phyloP scores from a whole-genome alignment of 1,139 yeast genomes.

The Yamadazyma diospyri region DNA sequence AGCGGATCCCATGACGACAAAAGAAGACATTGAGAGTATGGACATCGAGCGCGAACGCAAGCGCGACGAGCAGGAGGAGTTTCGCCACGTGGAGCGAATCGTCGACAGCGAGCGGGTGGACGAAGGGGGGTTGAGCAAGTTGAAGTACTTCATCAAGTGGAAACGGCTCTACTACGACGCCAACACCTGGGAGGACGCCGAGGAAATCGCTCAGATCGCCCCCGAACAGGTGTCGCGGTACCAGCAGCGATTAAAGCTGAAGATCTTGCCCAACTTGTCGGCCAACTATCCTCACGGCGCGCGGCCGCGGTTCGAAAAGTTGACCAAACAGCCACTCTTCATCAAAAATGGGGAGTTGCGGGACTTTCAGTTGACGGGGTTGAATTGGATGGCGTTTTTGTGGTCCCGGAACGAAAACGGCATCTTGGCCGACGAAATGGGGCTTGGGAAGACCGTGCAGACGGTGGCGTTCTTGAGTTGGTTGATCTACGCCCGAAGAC shows the following conservation, averaged over 20 bases:
- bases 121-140: constrained; percentile 60
- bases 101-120: constrained; percentile 79
- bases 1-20: constrained; percentile 73
- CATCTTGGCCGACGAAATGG: constrained; percentile 98
- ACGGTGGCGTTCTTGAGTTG: constrained; percentile 93
- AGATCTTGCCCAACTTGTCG: constrained; percentile 77
- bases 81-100: constrained; percentile 82
- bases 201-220: constrained; percentile 76
- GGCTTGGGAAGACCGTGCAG: constrained; percentile 96
- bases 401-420: constrained; percentile 99
- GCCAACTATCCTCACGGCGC: constrained; percentile 67
- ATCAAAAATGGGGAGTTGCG: constrained; percentile 90
- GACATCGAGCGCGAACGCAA: constrained; percentile 85
- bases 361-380: constrained; percentile 96
- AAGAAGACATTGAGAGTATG: constrained; percentile 90
- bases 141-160: constrained; percentile 92
- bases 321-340: constrained; percentile 81
- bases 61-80: constrained; percentile 81
- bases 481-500: constrained; percentile 91
- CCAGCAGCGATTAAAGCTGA: constrained; percentile 77
- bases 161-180: constrained; percentile 89
- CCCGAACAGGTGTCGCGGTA: constrained; percentile 82
- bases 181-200: constrained; percentile 96
- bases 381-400: constrained; percentile 98
- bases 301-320: constrained; percentile 87